Evolutionary conservation across 2,329 filamentous ascomycete genomes (phyloP), one percentile per base, ranked within the genome.

Genomic region (Botrytis tulipae): DNA sequence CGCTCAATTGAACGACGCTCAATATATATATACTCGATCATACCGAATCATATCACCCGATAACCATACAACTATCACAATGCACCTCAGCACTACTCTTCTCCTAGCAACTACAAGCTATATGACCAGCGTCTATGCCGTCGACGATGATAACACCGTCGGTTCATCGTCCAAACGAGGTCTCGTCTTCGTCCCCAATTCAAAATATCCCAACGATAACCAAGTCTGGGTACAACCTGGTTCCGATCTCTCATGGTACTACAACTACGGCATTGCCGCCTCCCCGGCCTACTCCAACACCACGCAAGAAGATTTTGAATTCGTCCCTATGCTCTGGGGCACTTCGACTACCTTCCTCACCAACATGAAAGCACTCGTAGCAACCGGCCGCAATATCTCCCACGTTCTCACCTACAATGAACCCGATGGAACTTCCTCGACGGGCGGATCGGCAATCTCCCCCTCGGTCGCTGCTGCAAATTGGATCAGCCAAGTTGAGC

Each of bases 311-410:
- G 82, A 85, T 22, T 88, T 95, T 77, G 86, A 93, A 81, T 96
- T 93, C 81, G 90, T 95, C 1, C 93, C 93, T 69, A 94, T 94
- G 92, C 87, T 94, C 74, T 95, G 91, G 91, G 92, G 92, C 46
- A 83, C 84, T 72, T 86, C 88, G 79, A 89, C 86, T 0, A 84
- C 85, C 0, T 95, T 95, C 81, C 84, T 90, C 59, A 82, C 86
- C 72, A 83, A 86, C 2, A 87, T 95, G 57, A 86, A 85, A 77
- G 76, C 78, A 1, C 84, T 91, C 70, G 85, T 93, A 72, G 77
- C 81, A 57, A 84, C 84, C 54, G 86, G 86, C 9, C 81, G 84
- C 75, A 90, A 91, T 76, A 89, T 95, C 78, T 86, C 84, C 20
- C 88, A 93, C 78, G 88, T 93, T 3, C 84, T 95, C n/a, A 87